Conservation (phyloP, 345 rosid genomes). For the Linum trigynum region DNA sequence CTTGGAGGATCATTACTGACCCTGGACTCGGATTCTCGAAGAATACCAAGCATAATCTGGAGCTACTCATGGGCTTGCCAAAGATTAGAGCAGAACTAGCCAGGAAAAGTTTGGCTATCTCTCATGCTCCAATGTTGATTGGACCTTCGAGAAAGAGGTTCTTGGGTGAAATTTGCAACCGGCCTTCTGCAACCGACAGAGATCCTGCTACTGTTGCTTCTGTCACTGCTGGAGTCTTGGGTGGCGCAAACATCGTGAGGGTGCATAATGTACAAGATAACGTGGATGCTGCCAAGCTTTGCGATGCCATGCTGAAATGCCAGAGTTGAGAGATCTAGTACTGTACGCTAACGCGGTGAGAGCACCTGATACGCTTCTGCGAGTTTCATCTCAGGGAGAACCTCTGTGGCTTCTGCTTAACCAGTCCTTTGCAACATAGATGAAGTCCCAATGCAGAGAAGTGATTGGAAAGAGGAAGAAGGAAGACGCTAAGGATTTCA, state of each 20-base stretch:
- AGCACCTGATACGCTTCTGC: no score
- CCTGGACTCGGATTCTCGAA: slow-evolving; percentile 94
- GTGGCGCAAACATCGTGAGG: slow-evolving; percentile 82
- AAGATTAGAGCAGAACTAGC: slow-evolving; percentile 52
- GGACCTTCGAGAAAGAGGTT: slow-evolving; percentile 89
- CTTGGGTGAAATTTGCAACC: slow-evolving; percentile 66
- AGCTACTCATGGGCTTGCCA: slow-evolving; percentile 52
- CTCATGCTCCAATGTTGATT: slow-evolving; percentile 62
- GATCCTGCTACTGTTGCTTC: slow-evolving; percentile 84
- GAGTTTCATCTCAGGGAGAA: no score
- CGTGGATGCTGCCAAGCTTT: slow-evolving; percentile 61
- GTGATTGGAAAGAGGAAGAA: no score
- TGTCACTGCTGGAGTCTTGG: slow-evolving; percentile 52
- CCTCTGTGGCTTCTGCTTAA: no score
- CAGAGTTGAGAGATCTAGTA: background rate
- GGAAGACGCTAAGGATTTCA: no score
- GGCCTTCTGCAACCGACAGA: slow-evolving; percentile 52
- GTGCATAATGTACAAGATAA: slow-evolving; percentile 77
- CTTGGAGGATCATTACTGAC: slow-evolving; percentile 84
- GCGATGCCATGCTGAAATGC: slow-evolving; percentile 54
- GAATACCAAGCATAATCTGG: slow-evolving; percentile 56
- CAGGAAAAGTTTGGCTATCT: slow-evolving; percentile 51
- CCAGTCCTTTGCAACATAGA: no score
- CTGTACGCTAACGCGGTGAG: no score
- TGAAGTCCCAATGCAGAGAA: no score